These are phyloP conservation scores for Spergularia bocconei DNA, from an alignment of 148 eudicot species.

Conservation along the genomic window DNA sequence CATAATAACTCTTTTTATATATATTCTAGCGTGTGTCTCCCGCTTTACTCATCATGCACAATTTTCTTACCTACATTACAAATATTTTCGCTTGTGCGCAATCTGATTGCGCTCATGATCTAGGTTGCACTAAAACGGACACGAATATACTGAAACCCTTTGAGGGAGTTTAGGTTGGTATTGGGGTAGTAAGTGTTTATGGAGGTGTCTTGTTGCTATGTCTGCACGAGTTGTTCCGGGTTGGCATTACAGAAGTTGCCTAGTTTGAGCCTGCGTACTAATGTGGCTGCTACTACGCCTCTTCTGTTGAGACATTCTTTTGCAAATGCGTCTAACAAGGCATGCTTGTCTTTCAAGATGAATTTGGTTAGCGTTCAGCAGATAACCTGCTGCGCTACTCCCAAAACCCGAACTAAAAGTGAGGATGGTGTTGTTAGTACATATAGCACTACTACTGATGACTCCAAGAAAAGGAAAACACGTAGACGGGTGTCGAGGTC, in stretches of 20 bases:
- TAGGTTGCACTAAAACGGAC: slow-evolving; percentile 3
- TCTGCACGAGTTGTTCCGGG: slow-evolving; percentile 6
- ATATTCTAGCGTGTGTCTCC: slow-evolving; percentile 5
- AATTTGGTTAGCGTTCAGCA: slow-evolving; percentile 15
- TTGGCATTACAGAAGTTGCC: slow-evolving; percentile 12
- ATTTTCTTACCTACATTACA: neutral
- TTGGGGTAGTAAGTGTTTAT: slow-evolving; percentile 5
- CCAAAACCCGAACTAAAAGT: slow-evolving; percentile 7
- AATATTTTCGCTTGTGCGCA: neutral
- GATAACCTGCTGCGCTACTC: slow-evolving; percentile 18
- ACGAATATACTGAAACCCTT: neutral
- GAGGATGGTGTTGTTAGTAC: neutral
- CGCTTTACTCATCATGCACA: slow-evolving; percentile 6
- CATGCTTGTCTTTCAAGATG: slow-evolving; percentile 16
- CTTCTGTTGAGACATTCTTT: neutral
- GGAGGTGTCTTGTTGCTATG: slow-evolving; percentile 28
- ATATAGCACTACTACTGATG: neutral
- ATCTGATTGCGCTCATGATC: neutral
- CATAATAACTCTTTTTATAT: neutral
- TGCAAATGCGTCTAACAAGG: neutral
- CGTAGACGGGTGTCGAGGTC: neutral
- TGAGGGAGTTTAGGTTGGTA: neutral
- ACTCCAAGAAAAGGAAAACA: neutral
- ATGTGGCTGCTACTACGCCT: neutral
- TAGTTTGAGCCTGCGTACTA: neutral